Conservation (phyloP, 495 filamentous ascomycete genomes). For the Pyrenula massariospora region DNA sequence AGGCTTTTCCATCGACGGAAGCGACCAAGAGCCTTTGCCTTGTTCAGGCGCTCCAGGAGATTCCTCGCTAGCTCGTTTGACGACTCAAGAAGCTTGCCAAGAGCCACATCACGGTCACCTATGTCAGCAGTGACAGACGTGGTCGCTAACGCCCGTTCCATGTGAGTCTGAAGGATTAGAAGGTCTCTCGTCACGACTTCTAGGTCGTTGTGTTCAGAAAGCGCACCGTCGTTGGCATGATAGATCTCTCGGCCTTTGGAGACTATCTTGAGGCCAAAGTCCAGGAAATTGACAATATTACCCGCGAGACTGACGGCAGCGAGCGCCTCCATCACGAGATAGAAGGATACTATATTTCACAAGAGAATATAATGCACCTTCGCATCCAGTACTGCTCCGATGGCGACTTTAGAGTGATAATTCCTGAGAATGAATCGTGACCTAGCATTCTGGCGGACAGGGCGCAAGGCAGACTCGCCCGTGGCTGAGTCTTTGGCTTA, state of each 20-base stretch:
- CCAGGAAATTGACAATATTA: conserved; percentile 11
- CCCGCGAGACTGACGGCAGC: conserved; percentile 8
- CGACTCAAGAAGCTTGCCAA: background rate
- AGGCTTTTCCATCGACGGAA: background rate
- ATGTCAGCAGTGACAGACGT: background rate
- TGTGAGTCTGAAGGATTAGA: background rate
- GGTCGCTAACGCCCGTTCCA: background rate
- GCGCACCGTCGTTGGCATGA: conserved; percentile 1
- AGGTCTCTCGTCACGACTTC: background rate
- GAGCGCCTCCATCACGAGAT: conserved; percentile 3
- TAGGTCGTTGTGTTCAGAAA: conserved; percentile 4
- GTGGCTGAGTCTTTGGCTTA: too few relatives aligned
- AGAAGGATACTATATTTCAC: too few relatives aligned
- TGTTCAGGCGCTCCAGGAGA: background rate
- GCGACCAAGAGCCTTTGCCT: background rate
- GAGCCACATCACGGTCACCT: background rate
- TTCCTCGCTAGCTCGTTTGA: background rate
- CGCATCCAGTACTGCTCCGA: too few relatives aligned
- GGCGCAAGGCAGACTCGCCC: too few relatives aligned
- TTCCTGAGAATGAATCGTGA: too few relatives aligned
- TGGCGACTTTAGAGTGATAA: too few relatives aligned
- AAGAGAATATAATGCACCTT: too few relatives aligned
- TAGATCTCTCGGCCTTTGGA: conserved; percentile 9
- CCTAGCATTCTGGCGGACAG: too few relatives aligned
- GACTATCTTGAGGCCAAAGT: conserved; percentile 8